Base-by-base conservation (phyloP, 805 yeast species). In the Starmerella sp. region DNA sequence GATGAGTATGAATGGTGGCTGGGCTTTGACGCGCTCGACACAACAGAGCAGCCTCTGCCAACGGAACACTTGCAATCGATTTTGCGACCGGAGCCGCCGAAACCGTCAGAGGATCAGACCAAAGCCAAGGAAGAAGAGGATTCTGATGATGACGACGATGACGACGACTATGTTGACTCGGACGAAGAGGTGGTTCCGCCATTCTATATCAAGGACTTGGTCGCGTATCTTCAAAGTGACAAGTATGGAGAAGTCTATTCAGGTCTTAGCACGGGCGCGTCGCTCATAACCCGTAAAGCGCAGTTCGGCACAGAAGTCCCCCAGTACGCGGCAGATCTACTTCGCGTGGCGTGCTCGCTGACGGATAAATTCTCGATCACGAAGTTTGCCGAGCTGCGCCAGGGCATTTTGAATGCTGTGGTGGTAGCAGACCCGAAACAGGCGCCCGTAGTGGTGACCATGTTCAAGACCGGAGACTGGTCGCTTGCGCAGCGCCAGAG, bases 401-500 rank as follows among this genome's bases (percentile, higher is more conserved):
- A 88, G n/a, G 77, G 80, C 45, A 74, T 83, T 13, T 62, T 89
- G 65, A 78, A 83, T 6, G 80, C 93, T 1, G 72, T 87, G 0
- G 70, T 86, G 15, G 81, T 77, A 0, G 72, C 81, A 0, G 74
- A 74, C 48, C 80, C 87, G 0, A 64, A 70, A 1, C 73, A 75
- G 31, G 65, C 82, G 0, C 58, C 66, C 9, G 61, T 69, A 6
- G 62, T 72, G 6, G 67, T 78, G 42, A 65, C 72, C 31, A 66
- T 82, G 15, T 70, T 89, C 15, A 71, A 79, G 37, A 73, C 76
- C 0, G 89, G 90, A 0, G 98, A 91, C 63, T 80, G 84, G 58
- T 87, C 95, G 0, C 66, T 93, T 17, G 93, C 85, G 57, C 90
- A 83, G 57, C 69, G 97, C 48, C 73, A 90, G 69, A 70, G 78